phyloP scores from a whole-genome alignment of 1,139 yeast genomes.

The Hyphopichia burtonii region DNA sequence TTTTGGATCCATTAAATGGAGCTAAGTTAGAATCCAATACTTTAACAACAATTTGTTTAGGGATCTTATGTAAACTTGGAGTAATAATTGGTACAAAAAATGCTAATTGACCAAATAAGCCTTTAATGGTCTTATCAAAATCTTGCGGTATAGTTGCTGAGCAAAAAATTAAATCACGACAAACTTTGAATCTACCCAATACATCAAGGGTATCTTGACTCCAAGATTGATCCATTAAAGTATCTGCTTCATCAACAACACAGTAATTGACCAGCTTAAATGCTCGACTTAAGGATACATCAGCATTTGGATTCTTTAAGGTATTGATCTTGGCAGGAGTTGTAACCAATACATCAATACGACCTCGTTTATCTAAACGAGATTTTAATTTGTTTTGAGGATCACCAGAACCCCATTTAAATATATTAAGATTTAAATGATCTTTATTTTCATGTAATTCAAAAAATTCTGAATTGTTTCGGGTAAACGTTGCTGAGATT shows the following conservation, averaged over 20 bases:
- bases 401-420: slow-evolving; percentile 59
- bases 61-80: slow-evolving; percentile 80
- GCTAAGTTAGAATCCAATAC: slow-evolving; percentile 71
- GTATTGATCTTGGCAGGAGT: slow-evolving; percentile 72
- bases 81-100: slow-evolving; percentile 64
- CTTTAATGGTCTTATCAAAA: slow-evolving; percentile 62
- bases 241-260: slow-evolving; percentile 95
- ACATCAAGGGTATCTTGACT: slow-evolving; percentile 62
- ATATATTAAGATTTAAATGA: slow-evolving; percentile 42
- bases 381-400: slow-evolving; percentile 50
- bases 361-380: slow-evolving; percentile 36
- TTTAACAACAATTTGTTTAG: slow-evolving; percentile 68
- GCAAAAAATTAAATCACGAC: slow-evolving; percentile 69
- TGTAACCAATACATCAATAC: slow-evolving; percentile 77
- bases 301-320: slow-evolving; percentile 41
- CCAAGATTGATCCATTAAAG: slow-evolving; percentile 84
- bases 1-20: slow-evolving; percentile 82
- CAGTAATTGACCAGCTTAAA: slow-evolving; percentile 54
- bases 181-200: slow-evolving; percentile 51
- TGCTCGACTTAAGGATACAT: slow-evolving; percentile 36
- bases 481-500: slow-evolving; percentile 13
- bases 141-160: slow-evolving; percentile 89
- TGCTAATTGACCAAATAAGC: slow-evolving; percentile 60
- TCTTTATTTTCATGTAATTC: slow-evolving; percentile 21
- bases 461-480: slow-evolving; percentile 23